Percentiles rank a stretch among this genome's conserved stretches.
phyloP scores from a whole-genome alignment of 2,329 filamentous ascomycete species.

The Raffaelea arxii region DNA sequence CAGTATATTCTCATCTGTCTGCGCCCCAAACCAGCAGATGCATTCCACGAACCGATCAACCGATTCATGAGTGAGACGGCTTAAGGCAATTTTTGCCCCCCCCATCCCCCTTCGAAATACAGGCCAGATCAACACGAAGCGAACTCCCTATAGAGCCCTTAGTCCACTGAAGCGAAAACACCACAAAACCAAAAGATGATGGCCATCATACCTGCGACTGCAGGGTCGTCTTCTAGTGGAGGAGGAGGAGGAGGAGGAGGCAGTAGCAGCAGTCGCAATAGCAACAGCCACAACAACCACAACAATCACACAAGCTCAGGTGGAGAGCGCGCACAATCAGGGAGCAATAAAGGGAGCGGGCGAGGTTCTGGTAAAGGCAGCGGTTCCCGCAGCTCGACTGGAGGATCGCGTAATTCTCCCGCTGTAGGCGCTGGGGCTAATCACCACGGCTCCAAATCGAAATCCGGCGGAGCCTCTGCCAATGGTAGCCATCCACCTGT shows the following conservation, averaged over 20 bases:
- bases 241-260: neutral
- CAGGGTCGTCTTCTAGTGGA: neutral
- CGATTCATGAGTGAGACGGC: too few relatives aligned
- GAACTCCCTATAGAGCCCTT: too few relatives aligned
- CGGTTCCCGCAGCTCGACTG: neutral
- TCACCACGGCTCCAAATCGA: slow-evolving; percentile 33
- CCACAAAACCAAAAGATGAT: too few relatives aligned
- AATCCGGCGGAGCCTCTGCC: slow-evolving; percentile 27
- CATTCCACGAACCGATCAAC: too few relatives aligned
- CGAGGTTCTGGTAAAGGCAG: neutral
- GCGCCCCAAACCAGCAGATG: too few relatives aligned
- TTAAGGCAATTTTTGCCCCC: slow-evolving; percentile 11
- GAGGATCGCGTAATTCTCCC: slow-evolving; percentile 38
- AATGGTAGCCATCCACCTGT: slow-evolving; percentile 25
- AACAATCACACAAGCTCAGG: neutral
- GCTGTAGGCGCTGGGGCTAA: slow-evolving; percentile 26
- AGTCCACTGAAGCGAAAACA: neutral
- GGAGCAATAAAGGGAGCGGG: slow-evolving; percentile 2
- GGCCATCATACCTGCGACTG: slow-evolving; percentile 8
- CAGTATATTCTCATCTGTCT: too few relatives aligned
- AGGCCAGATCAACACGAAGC: neutral
- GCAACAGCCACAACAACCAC: neutral
- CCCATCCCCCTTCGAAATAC: too few relatives aligned
- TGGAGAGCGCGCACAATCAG: neutral
- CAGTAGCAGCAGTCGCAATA: neutral